These are phyloP conservation scores for Carallia brachiata DNA, from an alignment of 345 rosid species.

Conservation along the genomic window DNA sequence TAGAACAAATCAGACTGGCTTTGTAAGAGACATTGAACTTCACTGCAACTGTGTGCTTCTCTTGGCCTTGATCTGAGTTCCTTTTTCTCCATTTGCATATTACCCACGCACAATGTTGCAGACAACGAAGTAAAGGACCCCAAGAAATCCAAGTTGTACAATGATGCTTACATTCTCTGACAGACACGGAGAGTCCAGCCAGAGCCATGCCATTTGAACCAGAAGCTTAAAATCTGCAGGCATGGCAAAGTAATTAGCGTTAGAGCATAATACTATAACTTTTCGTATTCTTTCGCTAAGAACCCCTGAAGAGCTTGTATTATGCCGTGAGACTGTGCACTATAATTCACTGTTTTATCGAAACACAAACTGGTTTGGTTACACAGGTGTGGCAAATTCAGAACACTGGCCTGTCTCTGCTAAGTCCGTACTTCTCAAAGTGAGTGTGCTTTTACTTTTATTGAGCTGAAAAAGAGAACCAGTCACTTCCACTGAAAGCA, in stretches of 20 bases:
- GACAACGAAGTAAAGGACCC: slow-evolving; percentile 30
- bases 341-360: too few relatives aligned
- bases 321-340: too few relatives aligned
- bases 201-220: slow-evolving; percentile 35
- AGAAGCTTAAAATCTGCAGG: slow-evolving; percentile 35
- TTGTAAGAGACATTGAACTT: slow-evolving; percentile 45
- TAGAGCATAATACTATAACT: too few relatives aligned
- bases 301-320: too few relatives aligned
- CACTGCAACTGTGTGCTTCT: slow-evolving; percentile 21
- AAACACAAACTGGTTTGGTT: too few relatives aligned
- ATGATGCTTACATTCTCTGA: slow-evolving; percentile 51
- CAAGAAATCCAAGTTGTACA: slow-evolving; percentile 53
- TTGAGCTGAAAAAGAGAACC: too few relatives aligned
- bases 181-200: slow-evolving; percentile 42
- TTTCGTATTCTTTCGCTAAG: too few relatives aligned
- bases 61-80: slow-evolving; percentile 27
- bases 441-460: too few relatives aligned
- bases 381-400: too few relatives aligned
- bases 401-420: too few relatives aligned
- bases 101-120: slow-evolving; percentile 22
- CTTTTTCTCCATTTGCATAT: slow-evolving; percentile 30
- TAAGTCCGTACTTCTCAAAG: too few relatives aligned
- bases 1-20: slow-evolving; percentile 43
- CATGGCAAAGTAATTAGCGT: slow-evolving; percentile 5
- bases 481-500: too few relatives aligned